Base-by-base conservation (phyloP, 768 basidiomycete species). In the Mycena venus region DNA sequence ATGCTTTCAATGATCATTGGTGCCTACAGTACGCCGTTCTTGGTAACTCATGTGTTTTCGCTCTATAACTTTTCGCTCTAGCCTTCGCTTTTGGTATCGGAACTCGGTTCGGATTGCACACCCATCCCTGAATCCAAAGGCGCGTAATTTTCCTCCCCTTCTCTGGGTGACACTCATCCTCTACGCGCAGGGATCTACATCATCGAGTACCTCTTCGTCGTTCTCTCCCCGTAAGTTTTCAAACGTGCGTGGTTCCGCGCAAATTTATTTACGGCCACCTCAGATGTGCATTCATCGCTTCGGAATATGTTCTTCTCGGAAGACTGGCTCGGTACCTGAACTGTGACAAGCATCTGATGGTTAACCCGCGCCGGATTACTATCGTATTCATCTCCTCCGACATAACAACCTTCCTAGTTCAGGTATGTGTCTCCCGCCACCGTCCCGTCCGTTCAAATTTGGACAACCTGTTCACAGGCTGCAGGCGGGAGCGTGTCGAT, bases 221-320 rank as follows among this genome's bases (percentile, higher is more conserved):
- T 90, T 10, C 85, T 93, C 56, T 90, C 91, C 6, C 91, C 66
- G 86, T 80, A 23, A 25, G 34, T 25, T 42, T n/a, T 31, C 74
- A 21, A 38, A 7, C 31, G 8, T n/a, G 6, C 23, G n/a, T n/a
- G n/a, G n/a, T 7, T 10, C 25, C 7, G 25, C n/a, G 12, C 62
- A 56, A 17, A 38, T 32, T 60, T 44, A 15, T 44, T 63, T 10
- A 53, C 29, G 8, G 15, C 34, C 51, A 58, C 44, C 21, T 34
- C 47, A 58, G 63, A 6, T 95, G 94, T 79, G 93, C 92, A 31
- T 94, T 94, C 83, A 91, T 93, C 73, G 91, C 91, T 6, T 88
- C 91, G 17, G 88, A 91, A 77, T 94, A 95, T 77, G 83, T 93
- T 68, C 85, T 94, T 23, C 87, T 94, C 1, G 92, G 92, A 12